These are phyloP conservation scores for Rhodomyrtus tomentosa DNA, from an alignment of 345 rosid genomes.

Conservation along the genomic window DNA sequence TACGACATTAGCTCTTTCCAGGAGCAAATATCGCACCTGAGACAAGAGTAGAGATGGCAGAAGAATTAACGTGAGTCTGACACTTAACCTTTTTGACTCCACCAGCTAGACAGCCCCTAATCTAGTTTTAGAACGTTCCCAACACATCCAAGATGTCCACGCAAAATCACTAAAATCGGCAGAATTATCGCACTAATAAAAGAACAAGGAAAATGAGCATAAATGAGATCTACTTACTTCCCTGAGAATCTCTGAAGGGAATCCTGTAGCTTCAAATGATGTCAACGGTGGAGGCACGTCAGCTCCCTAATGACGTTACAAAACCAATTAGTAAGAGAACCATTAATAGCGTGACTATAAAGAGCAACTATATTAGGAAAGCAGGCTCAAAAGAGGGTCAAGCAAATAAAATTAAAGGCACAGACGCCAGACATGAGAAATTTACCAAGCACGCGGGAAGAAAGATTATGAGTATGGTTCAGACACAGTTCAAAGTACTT, in stretches of 20 bases:
- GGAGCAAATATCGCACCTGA: constrained; percentile 99
- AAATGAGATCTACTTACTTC: constrained; percentile 41
- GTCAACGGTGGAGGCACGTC: constrained; percentile 65
- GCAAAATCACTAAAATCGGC: background rate
- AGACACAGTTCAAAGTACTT: constrained; percentile 18
- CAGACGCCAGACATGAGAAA: background rate
- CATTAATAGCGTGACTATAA: background rate
- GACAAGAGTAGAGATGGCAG: constrained; percentile 77
- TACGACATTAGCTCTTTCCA: constrained; percentile 98
- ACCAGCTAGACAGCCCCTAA: constrained; percentile 20
- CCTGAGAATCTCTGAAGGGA: constrained; percentile 84
- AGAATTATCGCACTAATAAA: background rate
- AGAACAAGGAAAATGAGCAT: background rate
- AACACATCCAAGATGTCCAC: background rate
- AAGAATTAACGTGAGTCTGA: constrained; percentile 55
- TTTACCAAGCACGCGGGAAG: background rate
- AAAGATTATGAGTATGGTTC: background rate
- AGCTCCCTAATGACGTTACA: constrained; percentile 39
- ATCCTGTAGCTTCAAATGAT: constrained; percentile 72
- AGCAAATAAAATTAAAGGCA: background rate
- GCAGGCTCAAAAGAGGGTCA: background rate
- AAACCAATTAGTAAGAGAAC: background rate
- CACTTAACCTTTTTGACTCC: constrained; percentile 46
- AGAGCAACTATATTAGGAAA: background rate
- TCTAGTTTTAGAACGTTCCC: constrained; percentile 12